Evolutionary conservation across 1,139 yeast genomes (phyloP).

Genomic region (Meyerozyma athensensis): DNA sequence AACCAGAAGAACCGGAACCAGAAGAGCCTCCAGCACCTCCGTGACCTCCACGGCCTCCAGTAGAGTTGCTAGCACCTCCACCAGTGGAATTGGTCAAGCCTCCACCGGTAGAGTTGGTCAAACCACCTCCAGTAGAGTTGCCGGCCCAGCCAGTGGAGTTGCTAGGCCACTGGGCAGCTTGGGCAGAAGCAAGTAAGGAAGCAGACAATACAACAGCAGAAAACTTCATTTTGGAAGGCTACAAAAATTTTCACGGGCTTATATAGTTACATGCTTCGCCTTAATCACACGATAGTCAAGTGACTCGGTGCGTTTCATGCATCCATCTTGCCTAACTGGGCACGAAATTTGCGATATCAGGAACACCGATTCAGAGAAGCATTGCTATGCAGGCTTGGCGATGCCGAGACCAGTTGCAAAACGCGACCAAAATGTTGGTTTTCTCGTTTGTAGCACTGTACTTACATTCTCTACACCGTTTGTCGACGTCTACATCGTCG

Average conservation of each 20-base stretch:
- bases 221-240: neutral
- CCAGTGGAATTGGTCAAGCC: neutral
- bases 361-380: no score
- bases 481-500: no score
- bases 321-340: neutral
- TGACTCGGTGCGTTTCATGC: conserved; percentile 1
- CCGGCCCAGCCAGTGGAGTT: neutral
- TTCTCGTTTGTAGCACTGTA: neutral
- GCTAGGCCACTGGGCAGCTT: neutral
- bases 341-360: no score
- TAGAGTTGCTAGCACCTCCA: neutral
- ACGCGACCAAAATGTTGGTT: no score
- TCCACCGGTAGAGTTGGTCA: neutral
- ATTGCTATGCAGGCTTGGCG: no score
- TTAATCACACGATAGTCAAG: conserved; percentile 3
- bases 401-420: no score
- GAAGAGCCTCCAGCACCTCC: neutral
- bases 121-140: neutral
- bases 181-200: conserved; percentile 1
- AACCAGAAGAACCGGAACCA: neutral
- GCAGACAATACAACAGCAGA: neutral
- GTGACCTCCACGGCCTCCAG: neutral
- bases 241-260: neutral
- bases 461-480: neutral
- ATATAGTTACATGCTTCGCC: conserved; percentile 4